Evolutionary conservation across 257 asterid genomes (phyloP).

Genomic region (Solanum megistacrolobum): DNA sequence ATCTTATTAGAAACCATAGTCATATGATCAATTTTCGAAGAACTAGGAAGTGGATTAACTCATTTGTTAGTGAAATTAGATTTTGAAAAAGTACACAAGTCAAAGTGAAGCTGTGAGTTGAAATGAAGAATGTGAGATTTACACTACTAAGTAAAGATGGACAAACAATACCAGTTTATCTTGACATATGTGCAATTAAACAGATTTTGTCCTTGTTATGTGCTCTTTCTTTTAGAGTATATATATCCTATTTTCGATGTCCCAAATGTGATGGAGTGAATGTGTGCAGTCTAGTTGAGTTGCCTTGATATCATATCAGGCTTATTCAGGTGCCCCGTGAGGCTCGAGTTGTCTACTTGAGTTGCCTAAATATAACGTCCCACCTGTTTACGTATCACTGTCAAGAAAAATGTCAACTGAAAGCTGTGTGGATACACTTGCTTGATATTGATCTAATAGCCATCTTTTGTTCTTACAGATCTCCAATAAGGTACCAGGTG

Average conservation of each 20-base stretch:
- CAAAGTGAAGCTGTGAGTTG: not conserved
- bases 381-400: not conserved
- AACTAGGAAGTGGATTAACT: not conserved
- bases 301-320: not conserved
- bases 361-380: not conserved
- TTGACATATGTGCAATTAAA: not conserved
- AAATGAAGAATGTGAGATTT: not conserved
- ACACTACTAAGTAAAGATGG: not conserved
- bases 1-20: not conserved
- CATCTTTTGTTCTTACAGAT: constrained; percentile 28
- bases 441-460: not conserved
- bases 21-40: not conserved
- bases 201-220: not conserved
- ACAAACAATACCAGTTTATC: not conserved
- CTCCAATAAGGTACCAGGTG: constrained; percentile 39
- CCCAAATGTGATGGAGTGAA: not conserved
- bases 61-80: not conserved
- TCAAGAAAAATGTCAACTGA: not conserved
- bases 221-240: not conserved
- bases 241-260: not conserved
- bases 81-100: not conserved
- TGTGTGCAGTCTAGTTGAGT: not conserved
- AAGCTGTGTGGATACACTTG: not conserved
- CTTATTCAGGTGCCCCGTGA: not conserved
- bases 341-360: not conserved